A percentile compares a stretch with the other conserved stretches of the same genome.
Evolutionary conservation across 140 eudicot species (phyloP).

Genomic region (Senecio squalidus): DNA sequence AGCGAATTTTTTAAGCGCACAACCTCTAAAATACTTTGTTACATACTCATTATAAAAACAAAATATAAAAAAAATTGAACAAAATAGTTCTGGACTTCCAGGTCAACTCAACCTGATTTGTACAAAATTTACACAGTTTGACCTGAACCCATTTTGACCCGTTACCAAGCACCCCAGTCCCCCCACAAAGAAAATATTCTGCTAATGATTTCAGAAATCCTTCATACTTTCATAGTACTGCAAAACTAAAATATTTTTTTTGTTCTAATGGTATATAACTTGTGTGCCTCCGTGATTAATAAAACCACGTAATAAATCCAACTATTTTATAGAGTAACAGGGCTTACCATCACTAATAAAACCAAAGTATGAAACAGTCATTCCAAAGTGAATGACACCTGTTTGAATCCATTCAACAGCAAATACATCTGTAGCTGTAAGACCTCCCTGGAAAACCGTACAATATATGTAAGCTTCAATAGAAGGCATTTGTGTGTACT

Average conservation of each 20-base stretch:
- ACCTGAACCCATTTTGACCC: too few species aligned
- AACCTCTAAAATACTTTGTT: too few species aligned
- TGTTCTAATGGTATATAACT: neutral
- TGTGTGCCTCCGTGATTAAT: neutral
- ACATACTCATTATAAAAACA: too few species aligned
- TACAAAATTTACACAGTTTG: too few species aligned
- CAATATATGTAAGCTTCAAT: neutral
- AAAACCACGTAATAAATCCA: neutral
- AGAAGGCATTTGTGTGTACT: neutral
- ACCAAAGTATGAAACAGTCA: conserved; percentile 90
- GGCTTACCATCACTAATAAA: conserved; percentile 89
- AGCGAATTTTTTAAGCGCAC: too few species aligned
- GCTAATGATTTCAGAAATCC: too few species aligned
- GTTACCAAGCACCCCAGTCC: too few species aligned
- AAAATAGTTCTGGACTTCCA: too few species aligned
- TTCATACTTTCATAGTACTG: neutral
- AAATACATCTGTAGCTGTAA: conserved; percentile 92
- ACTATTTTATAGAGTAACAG: neutral
- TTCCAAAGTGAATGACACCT: conserved; percentile 88
- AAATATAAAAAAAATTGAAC: too few species aligned
- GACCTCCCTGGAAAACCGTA: conserved; percentile 73
- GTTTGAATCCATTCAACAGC: conserved; percentile 91
- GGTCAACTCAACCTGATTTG: too few species aligned
- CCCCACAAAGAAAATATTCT: too few species aligned
- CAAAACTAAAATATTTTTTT: neutral